Evolutionary conservation across 148 eudicot genomes (phyloP).

Genomic region (Agrostemma githago): DNA sequence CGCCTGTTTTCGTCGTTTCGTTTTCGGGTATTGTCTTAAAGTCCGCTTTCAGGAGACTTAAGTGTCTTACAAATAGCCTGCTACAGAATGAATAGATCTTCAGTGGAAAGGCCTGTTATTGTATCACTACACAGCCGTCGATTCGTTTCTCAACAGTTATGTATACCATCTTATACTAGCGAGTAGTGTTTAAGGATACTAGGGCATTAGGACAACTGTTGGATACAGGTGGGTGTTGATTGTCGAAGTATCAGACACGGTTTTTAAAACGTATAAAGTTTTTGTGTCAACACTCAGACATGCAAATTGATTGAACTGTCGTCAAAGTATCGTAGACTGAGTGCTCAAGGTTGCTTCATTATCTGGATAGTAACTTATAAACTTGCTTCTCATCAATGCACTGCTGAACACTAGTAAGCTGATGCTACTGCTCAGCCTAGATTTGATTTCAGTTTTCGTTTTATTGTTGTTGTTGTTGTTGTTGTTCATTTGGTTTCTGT

Average conservation of each 20-base stretch:
- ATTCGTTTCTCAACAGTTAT: too few relatives aligned
- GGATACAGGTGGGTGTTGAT: neutral
- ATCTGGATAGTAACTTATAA: neutral
- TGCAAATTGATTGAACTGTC: neutral
- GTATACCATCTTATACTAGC: too few relatives aligned
- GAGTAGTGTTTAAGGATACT: too few relatives aligned
- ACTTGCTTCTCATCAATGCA: neutral
- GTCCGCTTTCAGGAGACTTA: too few relatives aligned
- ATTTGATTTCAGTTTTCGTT: neutral
- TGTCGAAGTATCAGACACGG: neutral
- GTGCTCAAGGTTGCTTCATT: neutral
- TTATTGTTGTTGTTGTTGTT: neutral
- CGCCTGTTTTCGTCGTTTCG: too few relatives aligned
- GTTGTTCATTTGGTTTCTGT: slow-evolving; percentile 1
- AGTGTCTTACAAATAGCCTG: too few relatives aligned
- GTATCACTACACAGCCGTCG: too few relatives aligned
- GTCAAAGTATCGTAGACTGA: neutral
- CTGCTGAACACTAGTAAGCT: neutral
- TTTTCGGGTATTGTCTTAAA: too few relatives aligned
- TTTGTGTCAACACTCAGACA: neutral
- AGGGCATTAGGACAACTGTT: neutral
- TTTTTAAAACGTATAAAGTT: neutral
- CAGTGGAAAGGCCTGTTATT: too few relatives aligned
- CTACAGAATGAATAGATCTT: too few relatives aligned
- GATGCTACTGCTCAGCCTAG: neutral